These are phyloP conservation scores for Colletotrichum agaves DNA, from an alignment of 2,329 filamentous ascomycete genomes.

Conservation along the genomic window DNA sequence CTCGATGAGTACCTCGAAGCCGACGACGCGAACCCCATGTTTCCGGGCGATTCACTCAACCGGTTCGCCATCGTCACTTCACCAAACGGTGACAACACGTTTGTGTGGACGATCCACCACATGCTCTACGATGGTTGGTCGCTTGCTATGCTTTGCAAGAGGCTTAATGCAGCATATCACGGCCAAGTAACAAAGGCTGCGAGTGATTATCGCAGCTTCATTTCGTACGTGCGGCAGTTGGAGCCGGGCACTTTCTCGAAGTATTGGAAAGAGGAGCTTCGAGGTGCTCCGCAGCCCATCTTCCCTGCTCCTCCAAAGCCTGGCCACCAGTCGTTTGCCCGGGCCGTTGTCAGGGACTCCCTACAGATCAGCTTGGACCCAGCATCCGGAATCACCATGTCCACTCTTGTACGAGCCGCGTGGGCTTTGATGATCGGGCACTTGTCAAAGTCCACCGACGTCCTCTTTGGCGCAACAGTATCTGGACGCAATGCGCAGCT, in stretches of 20 bases:
- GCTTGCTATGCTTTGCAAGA: conserved; percentile 11
- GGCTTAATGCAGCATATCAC: conserved; percentile 5
- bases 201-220: conserved; percentile 21
- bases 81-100: background rate
- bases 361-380: background rate
- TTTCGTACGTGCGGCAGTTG: background rate
- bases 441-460: conserved; percentile 45
- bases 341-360: conserved; percentile 16
- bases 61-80: conserved; percentile 38
- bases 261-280: conserved; percentile 15
- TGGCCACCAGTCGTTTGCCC: conserved; percentile 10
- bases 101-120: conserved; percentile 40
- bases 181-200: background rate
- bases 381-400: conserved; percentile 20
- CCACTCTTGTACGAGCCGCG: conserved; percentile 42
- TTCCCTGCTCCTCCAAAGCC: background rate
- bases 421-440: conserved; percentile 49
- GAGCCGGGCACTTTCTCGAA: background rate
- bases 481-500: conserved; percentile 45
- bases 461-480: conserved; percentile 44
- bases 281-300: background rate
- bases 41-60: conserved; percentile 38
- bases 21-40: conserved; percentile 37
- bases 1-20: conserved; percentile 23
- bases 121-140: conserved; percentile 33